Evolutionary conservation across 2,329 filamentous ascomycete genomes (phyloP), one percentile per base, ranked within the genome.

Genomic region (Akanthomyces dipterigenus): DNA sequence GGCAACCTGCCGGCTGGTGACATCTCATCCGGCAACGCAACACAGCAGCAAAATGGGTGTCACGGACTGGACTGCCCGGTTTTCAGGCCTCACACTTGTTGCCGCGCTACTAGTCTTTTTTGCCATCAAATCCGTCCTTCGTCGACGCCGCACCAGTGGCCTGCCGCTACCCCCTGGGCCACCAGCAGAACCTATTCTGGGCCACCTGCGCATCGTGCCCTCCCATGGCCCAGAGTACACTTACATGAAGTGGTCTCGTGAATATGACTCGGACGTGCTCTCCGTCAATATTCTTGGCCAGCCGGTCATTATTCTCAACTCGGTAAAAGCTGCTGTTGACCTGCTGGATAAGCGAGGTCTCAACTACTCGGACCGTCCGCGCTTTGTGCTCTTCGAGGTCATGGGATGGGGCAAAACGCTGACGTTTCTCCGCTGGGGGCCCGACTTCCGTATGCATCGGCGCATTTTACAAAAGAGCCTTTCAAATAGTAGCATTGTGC

Each of bases 181-280:
- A 6, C 69, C 71, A 1, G 69, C 67, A 1, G 72, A 75, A 36
- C 74, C 75, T 1, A 67, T 82, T 16, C 68, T 78, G 6, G 80
- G 80, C 4, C 78, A 78, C 55, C 65, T 73, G 6, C 74, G 76
- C 3, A 71, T 82, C 59, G 72, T 78, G 12, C 80, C 73, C 0
- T 65, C 67, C 3, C 65, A 70, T 55, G 70, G 69, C 49, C 70
- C 72, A 3, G 71, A 72, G 36, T 68, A 69, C 50, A 65, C 66
- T 5, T 74, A 72, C 59, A 69, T 70, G 62, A 60, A 62, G 43
- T 71, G 69, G 69, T 69, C 68, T 1, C 62, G 67, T 14, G 62
- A 72, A 88, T 73, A 89, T 89, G 71, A 85, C 1, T 72, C 71
- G 24, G 70, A 72, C 38, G 63, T 72, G 2, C 48, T 72, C 2